Evolutionary conservation across 2,329 filamentous ascomycete species (phyloP).

Genomic region (Ophiostoma angusticollis): DNA sequence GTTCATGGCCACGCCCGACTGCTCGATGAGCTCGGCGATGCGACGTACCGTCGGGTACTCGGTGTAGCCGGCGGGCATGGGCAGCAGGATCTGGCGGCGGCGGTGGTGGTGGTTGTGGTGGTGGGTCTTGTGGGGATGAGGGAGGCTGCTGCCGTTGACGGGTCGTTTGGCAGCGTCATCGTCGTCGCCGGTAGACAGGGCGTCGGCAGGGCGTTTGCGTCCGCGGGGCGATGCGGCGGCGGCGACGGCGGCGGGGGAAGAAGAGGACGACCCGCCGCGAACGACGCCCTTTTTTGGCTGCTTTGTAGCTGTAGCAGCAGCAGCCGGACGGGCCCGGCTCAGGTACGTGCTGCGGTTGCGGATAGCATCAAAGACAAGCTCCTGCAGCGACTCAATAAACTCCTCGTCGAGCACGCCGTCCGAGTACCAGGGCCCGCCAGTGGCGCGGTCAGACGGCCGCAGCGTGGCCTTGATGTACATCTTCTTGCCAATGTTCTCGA

Average conservation of each 20-base stretch:
- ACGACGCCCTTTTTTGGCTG: conserved; percentile 32
- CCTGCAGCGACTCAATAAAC: conserved; percentile 67
- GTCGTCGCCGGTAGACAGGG: conserved; percentile 24
- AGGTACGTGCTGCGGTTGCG: conserved; percentile 59
- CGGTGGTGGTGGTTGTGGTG: conserved; percentile 14
- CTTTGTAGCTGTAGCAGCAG: neutral
- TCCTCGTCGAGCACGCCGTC: conserved; percentile 81
- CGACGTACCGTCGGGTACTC: conserved; percentile 70
- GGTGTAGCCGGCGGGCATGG: conserved; percentile 53
- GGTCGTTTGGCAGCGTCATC: neutral
- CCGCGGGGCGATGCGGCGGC: conserved; percentile 13
- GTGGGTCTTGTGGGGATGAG: conserved; percentile 6
- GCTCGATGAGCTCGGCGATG: conserved; percentile 62
- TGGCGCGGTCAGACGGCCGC: conserved; percentile 76
- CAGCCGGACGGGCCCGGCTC: conserved; percentile 20
- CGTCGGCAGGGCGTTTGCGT: conserved; percentile 40
- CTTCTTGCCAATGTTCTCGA: conserved; percentile 81
- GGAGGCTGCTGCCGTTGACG: conserved; percentile 3
- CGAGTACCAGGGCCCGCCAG: conserved; percentile 88
- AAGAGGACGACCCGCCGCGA: conserved; percentile 17
- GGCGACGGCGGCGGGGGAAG: neutral
- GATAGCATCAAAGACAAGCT: conserved; percentile 61
- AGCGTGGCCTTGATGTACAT: conserved; percentile 90
- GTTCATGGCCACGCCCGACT: conserved; percentile 57
- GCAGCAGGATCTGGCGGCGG: conserved; percentile 29